Conservation (phyloP, 1,284 basidiomycete genomes). For the Ustilago tritici region DNA sequence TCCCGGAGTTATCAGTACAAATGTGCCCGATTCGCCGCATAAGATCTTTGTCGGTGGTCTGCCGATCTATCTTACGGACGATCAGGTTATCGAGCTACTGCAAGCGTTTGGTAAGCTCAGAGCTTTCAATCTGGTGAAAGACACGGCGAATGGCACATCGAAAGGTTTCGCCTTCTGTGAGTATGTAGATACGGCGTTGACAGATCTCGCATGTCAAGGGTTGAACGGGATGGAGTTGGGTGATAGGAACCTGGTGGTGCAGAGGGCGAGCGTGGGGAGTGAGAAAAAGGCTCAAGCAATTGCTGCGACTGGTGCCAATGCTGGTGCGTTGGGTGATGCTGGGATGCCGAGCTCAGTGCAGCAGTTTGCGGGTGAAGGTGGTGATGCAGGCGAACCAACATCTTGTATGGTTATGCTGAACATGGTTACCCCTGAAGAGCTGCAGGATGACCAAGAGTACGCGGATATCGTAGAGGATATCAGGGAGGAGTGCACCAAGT, state of each 20-base stretch:
- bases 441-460: conserved; percentile 91
- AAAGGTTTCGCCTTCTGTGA: conserved; percentile 99
- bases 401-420: conserved; percentile 96
- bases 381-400: conserved; percentile 69
- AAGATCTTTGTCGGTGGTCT: conserved; percentile 98
- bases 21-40: conserved; percentile 95
- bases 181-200: conserved; percentile 88
- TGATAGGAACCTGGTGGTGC: conserved; percentile 94
- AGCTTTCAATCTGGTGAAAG: conserved; percentile 97
- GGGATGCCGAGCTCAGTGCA: conserved; percentile 58
- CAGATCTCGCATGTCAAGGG: conserved; percentile 94
- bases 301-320: conserved; percentile 69
- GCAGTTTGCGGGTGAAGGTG: conserved; percentile 66
- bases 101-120: conserved; percentile 97
- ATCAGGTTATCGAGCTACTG: conserved; percentile 96
- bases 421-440: conserved; percentile 96
- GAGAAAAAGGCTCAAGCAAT: conserved; percentile 54
- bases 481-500: conserved; percentile 78
- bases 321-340: conserved; percentile 65
- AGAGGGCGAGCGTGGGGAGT: conserved; percentile 88
- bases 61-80: conserved; percentile 93
- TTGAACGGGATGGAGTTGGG: conserved; percentile 98
- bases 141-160: conserved; percentile 75
- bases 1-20: conserved; percentile 91
- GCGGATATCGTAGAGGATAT: conserved; percentile 94